Base-by-base conservation (phyloP, 306 rosid species). In the Sesbania bispinosa region DNA sequence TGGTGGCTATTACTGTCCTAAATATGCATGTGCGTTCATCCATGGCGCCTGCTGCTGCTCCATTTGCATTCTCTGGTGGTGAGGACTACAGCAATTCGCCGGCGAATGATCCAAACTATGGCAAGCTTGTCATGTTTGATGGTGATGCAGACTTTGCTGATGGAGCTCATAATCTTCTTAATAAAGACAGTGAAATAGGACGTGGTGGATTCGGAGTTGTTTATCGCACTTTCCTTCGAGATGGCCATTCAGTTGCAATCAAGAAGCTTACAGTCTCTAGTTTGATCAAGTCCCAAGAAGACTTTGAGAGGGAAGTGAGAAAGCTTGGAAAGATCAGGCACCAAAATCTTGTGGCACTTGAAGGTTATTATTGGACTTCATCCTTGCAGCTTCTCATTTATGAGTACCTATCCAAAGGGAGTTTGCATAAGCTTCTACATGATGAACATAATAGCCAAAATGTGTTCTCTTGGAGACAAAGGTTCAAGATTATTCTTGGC, bases 161-260 rank as follows among this genome's bases (percentile, higher is more conserved):
- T 63, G 99, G 96, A 6, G 84, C 97, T 0, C 96, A 88, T 71
- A 89, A 89, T 48, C 85, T 95, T 61, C 96, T 95, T 38, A 89
- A 89, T 51, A 91, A 95, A 79, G 99, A 95, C 54, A 84, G 88
- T 38, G 97, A 95, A 79, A 85, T 95, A 19, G 99, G 99, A 23
- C 97, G 99, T 2, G 99, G 99, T 36, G 99, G 99, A 54, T 95
- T 95, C 59, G 99, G 99, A 75, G 88, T 86, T 71, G 97, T 95
- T 50, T 95, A 89, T 76, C 85, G 73, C 33, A 84, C 97, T 3
- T 81, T 71, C 72, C 96, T 95, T 59, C 83, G 87, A 26, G 97
- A 95, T 6, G 96, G 93, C 48, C 88, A 66, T 45, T 85, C 94
- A 1, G 96, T 95, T 69, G 99, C 96, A 33, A 91, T 95, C 60